Base-by-base conservation (phyloP, 2,329 filamentous ascomycete genomes). In the Fusarium musae region DNA sequence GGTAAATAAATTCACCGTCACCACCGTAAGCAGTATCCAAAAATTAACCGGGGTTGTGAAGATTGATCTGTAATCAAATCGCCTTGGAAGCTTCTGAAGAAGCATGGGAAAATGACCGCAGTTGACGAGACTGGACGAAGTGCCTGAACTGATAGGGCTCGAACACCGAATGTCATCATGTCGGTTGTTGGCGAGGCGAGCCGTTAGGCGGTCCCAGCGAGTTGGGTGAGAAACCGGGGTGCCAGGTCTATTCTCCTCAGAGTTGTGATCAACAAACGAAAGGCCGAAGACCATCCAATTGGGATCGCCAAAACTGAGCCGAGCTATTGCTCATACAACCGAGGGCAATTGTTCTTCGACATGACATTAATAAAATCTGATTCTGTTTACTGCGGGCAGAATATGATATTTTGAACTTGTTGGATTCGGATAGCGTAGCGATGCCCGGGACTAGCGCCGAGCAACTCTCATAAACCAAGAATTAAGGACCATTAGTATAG, bases 151-250 rank as follows among this genome's bases (percentile, higher is more conserved):
- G 69, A 73, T 71, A 75, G 66, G 75, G 75, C 66, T 64, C 36
- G 44, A 69, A 44, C 61, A 63, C 63, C 52, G 68, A 78, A 74
- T 76, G 68, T 75, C 73, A 78, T 78, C 73, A 78, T 78, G 66
- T 78, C 76, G 76, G 74, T 69, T 78, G 56, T 64, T 67, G 42
- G 57, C 75, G 73, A 78, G 75, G 76, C 74, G 76, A 77, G 75
- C 76, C 74, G 72, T 66, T 66, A 77, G 59, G 60, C 68, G 68
- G 75, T 75, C 74, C 75, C 76, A 68, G 71, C 65, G 69, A 75
- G 59, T 75, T 78, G 76, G 75, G 56, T 66, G 59, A 73, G 60
- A 58, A 56, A 47, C 75, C 56, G 46, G 74, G 76, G 72, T 64
- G 36, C 30, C 37, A 63, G 68, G 49, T 59, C 68, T 66, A 59